A percentile compares a stretch with the other conserved stretches of the same genome.
Conservation (phyloP, 495 filamentous ascomycete species). For the Penicillium arizonense region DNA sequence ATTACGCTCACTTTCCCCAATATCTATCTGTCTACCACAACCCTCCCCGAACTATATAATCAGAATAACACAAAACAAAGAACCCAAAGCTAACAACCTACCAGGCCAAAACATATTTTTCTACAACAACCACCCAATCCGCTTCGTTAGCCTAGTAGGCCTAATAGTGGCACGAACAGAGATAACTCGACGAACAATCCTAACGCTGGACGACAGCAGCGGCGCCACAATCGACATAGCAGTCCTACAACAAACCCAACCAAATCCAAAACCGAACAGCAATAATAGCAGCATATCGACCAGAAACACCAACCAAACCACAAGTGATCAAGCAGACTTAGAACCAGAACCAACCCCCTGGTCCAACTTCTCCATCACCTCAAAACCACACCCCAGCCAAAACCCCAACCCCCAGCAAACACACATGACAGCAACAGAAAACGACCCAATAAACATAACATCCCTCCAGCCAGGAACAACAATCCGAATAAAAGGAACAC, state of each 20-base stretch:
- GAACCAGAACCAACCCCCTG: background rate
- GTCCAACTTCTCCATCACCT: background rate
- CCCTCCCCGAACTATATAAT: background rate
- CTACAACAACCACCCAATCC: slow-evolving; percentile 84
- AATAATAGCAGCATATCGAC: slow-evolving; percentile 2
- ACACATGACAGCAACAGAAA: slow-evolving; percentile 6
- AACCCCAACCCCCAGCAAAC: slow-evolving; percentile 1
- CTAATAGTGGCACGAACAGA: slow-evolving; percentile 74
- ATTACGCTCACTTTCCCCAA: too few species aligned
- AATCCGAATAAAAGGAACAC: slow-evolving; percentile 74
- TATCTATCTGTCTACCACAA: background rate
- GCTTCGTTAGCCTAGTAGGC: slow-evolving; percentile 77
- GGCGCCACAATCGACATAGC: slow-evolving; percentile 68
- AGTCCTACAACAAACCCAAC: slow-evolving; percentile 21
- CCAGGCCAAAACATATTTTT: slow-evolving; percentile 74
- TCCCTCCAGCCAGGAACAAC: slow-evolving; percentile 63
- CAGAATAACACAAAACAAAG: background rate
- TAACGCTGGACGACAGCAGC: slow-evolving; percentile 84
- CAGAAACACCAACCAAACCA: background rate
- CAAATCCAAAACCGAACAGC: slow-evolving; percentile 5
- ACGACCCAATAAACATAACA: slow-evolving; percentile 33
- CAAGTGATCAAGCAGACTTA: background rate
- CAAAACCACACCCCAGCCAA: background rate
- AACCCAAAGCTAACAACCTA: background rate
- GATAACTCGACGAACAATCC: slow-evolving; percentile 53